A percentile compares a stretch with the other conserved stretches of the same genome.
phyloP scores from a whole-genome alignment of 768 basidiomycete genomes.

The Xanthoconium purpureum region DNA sequence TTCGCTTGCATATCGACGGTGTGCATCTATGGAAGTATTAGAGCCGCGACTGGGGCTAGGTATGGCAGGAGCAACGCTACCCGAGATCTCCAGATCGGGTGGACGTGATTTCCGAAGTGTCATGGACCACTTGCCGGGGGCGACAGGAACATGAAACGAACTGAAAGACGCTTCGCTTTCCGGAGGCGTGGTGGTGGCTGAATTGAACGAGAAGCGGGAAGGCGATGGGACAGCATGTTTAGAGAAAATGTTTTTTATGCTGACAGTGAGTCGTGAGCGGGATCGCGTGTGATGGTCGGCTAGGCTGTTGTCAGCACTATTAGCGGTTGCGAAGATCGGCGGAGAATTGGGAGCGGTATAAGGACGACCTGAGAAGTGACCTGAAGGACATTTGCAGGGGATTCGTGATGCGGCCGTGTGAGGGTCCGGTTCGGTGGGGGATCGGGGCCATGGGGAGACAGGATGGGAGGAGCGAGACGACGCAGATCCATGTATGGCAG shows the following conservation, averaged over 20 bases:
- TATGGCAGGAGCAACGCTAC: not conserved
- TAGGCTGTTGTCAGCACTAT: not conserved
- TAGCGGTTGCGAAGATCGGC: not conserved
- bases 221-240: conserved; percentile 29
- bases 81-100: conserved; percentile 23
- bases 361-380: conserved; percentile 13
- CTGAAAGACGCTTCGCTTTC: conserved; percentile 9
- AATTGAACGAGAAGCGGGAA: conserved; percentile 22
- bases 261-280: conserved; percentile 21
- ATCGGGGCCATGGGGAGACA: conserved; percentile 12
- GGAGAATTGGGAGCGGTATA: conserved; percentile 16
- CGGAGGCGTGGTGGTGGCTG: conserved; percentile 4
- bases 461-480: conserved; percentile 18
- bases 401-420: conserved; percentile 2
- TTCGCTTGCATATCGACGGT: conserved; percentile 24
- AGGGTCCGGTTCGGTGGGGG: conserved; percentile 20
- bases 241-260: conserved; percentile 36
- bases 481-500: conserved; percentile 10
- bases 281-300: conserved; percentile 10
- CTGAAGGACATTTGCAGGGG: not conserved
- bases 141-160: conserved; percentile 7
- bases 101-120: conserved; percentile 23
- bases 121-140: conserved; percentile 11
- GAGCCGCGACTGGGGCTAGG: not conserved
- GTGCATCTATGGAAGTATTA: conserved; percentile 6